Base-by-base conservation (phyloP, 1,139 yeast genomes). In the Hansenula lynferdii region DNA sequence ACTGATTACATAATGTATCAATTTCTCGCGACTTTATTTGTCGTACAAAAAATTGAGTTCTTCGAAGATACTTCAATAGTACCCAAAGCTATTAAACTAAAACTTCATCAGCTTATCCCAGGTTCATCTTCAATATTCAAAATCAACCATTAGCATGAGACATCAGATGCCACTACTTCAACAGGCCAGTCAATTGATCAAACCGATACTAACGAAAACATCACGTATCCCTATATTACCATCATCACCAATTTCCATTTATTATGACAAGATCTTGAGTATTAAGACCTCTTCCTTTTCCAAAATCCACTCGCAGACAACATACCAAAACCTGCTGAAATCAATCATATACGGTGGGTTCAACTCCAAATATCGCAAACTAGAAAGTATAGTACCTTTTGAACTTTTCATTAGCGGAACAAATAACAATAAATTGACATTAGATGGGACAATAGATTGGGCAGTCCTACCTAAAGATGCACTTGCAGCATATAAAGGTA, bases 391-490 rank as follows among this genome's bases (percentile, higher is more conserved):
- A 12, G 18, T 31, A 23, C 27, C 27, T 15, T 22, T 23, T 20
- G 34, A 31, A 7, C 5, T 31, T 6, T 31, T 31, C 12, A 16
- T 31, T 11, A 18, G 20, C 17, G 34, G 34, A 8, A 6, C 6
- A 3, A 15, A 23, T 23, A 31, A 17, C 16, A 31, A 31, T 23
- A 31, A 23, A 17, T 45, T 80, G 27, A 48, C 62, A 6, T 54
- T 80, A 40, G 83, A 80, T 45, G 86, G 86, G 1, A 60, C 72
- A 1, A 59, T 59, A 20, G 86, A 80, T 49, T 80, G 85, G 84
- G 82, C 82, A 1, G 43, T 80, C 5, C 61, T 80, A 34, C 63
- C 71, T 32, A 60, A 64, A 4, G 53, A 62, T 11, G 67, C 78
- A 0, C 54, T 80, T 21, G 76, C 75, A 37, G 72, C 69, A 1